These are phyloP conservation scores for Mimosa bimucronata DNA, from an alignment of 306 rosid genomes.

Conservation along the genomic window DNA sequence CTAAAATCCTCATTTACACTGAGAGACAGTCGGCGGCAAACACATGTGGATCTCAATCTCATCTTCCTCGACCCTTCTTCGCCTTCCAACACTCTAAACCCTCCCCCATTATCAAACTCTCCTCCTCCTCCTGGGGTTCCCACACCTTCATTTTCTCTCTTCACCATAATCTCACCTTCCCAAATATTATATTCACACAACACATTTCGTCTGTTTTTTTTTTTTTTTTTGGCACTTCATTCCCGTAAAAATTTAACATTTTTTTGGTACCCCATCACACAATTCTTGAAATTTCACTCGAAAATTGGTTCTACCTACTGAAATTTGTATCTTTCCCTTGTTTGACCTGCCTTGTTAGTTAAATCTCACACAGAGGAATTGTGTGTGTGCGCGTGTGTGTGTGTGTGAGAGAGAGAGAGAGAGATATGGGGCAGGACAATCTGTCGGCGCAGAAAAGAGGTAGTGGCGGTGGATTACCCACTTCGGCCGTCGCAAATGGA, in stretches of 20 bases:
- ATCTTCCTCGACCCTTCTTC: neutral
- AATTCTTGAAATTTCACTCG: neutral
- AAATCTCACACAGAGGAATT: neutral
- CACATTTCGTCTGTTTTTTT: neutral
- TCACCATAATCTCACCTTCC: neutral
- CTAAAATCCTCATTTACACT: neutral
- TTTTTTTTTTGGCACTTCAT: neutral
- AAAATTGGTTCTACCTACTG: neutral
- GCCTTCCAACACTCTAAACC: neutral
- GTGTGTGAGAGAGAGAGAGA: slow-evolving; percentile 35
- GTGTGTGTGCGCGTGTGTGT: neutral
- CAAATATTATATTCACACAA: neutral
- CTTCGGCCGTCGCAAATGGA: slow-evolving; percentile 40
- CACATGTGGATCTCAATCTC: neutral
- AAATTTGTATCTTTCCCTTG: neutral
- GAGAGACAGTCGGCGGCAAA: neutral
- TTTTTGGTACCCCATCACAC: neutral
- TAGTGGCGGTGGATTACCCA: slow-evolving; percentile 40
- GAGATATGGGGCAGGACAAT: slow-evolving; percentile 63
- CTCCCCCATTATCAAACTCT: neutral
- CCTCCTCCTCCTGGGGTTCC: neutral
- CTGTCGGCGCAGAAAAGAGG: slow-evolving; percentile 58
- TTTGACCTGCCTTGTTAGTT: neutral
- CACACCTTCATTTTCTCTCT: neutral
- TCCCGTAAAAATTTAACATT: neutral